Evolutionary conservation across 1,139 yeast species (phyloP), one percentile per base, ranked within the genome.

Genomic region (Ashbya aceris): DNA sequence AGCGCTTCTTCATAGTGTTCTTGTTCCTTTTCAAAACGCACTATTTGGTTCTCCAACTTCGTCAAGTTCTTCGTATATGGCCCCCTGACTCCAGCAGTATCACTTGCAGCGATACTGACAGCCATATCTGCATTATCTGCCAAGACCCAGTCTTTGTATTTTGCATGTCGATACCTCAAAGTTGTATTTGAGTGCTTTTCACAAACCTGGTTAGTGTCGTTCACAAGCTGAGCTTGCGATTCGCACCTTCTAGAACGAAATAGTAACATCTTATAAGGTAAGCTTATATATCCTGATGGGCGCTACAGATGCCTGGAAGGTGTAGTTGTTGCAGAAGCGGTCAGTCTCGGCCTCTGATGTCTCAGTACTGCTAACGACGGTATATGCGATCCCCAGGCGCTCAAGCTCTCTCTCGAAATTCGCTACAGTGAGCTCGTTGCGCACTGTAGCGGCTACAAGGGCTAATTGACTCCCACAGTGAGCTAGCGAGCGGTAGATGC

Each of bases 361-460:
- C 13, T 48, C 51, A 8, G 54, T 54, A 27, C 40, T 37, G 4
- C 42, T 26, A 4, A 59, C 42, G 0, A 67, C 50, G 2, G 42
- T 45, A 68, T 71, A 68, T 1, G 41, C 32, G 29, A 69, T 43
- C 0, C 52, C 54, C 2, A 43, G 40, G 1, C 45, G 41, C 1
- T 38, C 41, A 12, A 83, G 60, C 33, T 62, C 60, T 1, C 50
- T 34, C 46, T 79, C 79, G 74, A 87, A 84, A 2, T 57, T 67
- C 0, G 49, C 48, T 1, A 77, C 63, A 0, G 95, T 86, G 2
- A 65, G 69, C 32, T 62, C 68, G 47, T 82, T 83, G 43, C 96
- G 64, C 7, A 82, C 69, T 0, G 96, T 83, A 2, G 94, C 91
- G 0, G 93, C 78, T 13, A 83, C 68, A n/a, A 73, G 51, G 2